Evolutionary conservation across 2,329 filamentous ascomycete species (phyloP).

Genomic region (Amauroascus verrucosus): DNA sequence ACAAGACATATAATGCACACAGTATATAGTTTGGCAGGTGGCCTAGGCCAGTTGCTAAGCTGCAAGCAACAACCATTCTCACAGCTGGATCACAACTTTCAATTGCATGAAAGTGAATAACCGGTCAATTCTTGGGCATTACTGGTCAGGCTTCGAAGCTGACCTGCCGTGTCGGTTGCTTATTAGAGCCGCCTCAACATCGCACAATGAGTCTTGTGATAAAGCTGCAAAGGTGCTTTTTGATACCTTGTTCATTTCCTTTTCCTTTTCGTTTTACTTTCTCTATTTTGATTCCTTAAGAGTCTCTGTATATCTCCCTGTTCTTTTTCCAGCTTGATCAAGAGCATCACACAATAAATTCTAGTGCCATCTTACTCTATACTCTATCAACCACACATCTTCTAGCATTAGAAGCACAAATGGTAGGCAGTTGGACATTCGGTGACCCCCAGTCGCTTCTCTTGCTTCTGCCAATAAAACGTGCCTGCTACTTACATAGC

Average conservation of each 20-base stretch:
- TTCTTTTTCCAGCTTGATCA: background rate
- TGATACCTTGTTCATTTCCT: background rate
- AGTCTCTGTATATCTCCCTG: background rate
- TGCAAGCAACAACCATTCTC: background rate
- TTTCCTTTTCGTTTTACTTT: background rate
- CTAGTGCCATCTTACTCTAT: background rate
- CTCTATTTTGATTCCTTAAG: background rate
- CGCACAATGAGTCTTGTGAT: slow-evolving; percentile 8
- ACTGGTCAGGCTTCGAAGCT: background rate
- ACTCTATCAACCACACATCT: background rate
- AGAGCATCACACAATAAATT: too few relatives aligned
- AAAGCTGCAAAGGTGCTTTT: background rate
- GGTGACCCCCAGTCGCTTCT: background rate
- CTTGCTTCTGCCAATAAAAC: background rate
- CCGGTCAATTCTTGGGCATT: slow-evolving; percentile 2
- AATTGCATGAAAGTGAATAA: slow-evolving; percentile 5
- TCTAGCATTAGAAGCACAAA: background rate
- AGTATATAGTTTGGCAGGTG: background rate
- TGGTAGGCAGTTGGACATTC: slow-evolving; percentile 1
- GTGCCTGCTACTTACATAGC: background rate
- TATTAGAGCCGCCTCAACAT: slow-evolving; percentile 2
- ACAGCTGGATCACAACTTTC: background rate
- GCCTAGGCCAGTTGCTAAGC: slow-evolving; percentile 5
- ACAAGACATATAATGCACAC: background rate
- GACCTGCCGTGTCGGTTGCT: background rate